Base-by-base conservation (phyloP, 208 protist species). In the Trypanosoma lewisi region DNA sequence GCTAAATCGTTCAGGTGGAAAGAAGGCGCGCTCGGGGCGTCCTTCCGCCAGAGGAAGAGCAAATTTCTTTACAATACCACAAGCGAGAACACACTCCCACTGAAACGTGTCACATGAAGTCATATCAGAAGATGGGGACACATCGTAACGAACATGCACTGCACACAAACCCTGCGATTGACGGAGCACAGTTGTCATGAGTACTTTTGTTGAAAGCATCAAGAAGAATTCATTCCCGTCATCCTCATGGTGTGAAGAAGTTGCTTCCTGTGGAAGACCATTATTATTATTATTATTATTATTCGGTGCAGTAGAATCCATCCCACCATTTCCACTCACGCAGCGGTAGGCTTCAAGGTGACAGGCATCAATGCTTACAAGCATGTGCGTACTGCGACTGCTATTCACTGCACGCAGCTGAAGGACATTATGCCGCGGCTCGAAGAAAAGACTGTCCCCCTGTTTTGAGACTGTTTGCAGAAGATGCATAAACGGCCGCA, bases 401-500 rank as follows among this genome's bases (percentile, higher is more conserved):
- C 61, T 53, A 39, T 70, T 68, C 37, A 87, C 72, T 8, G 68
- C 66, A 44, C 66, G 74, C 23, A 90, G 27, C 31, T 77, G 71
- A 48, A 90, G 70, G 37, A 70, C 60, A 47, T 71, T 64, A 17
- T 56, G 42, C 12, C 62, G 44, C 6, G 75, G 77, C 17, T 82
- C 60, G 57, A 90, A 59, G 48, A 60, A 77, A 1, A 90, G 53
- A 7, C 31, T 67, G 4, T 80, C 75, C 16, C 75, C 73, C 9
- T 81, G 58, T 16, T 74, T 77, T 28, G 56, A 64, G 4, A 75
- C 73, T n/a, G 70, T 74, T 12, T 50, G 52, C 28, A 89, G 49
- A 1, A 78, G 50, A 27, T 63, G 70, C 54, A 89, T 55, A 47
- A 89, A 75, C 4, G 76, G 36, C 16, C 83, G 80, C 4, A 84